These are phyloP conservation scores for Arthrobotrys entomopaga DNA, from an alignment of 2,329 filamentous ascomycete species.

Conservation along the genomic window DNA sequence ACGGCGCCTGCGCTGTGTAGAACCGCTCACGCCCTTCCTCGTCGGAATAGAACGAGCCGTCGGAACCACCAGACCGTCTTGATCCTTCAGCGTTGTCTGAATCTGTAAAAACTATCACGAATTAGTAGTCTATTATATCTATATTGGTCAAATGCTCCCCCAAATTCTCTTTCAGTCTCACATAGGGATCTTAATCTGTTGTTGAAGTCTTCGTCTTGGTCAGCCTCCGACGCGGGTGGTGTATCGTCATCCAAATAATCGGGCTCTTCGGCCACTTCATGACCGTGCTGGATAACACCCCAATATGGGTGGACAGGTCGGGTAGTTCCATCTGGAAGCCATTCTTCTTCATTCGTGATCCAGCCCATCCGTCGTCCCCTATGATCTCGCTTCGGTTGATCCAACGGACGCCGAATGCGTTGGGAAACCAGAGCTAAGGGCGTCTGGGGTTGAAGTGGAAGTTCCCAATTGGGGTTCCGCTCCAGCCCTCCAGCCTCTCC, in stretches of 20 bases:
- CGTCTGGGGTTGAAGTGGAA: neutral
- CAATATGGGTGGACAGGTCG: constrained; percentile 18
- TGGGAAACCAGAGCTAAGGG: neutral
- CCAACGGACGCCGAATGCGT: constrained; percentile 13
- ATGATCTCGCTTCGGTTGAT: constrained; percentile 17
- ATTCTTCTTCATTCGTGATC: constrained; percentile 11
- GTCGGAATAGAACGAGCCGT: constrained; percentile 8
- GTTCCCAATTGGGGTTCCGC: neutral
- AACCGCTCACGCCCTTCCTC: constrained; percentile 17
- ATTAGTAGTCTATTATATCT: constrained; percentile 11
- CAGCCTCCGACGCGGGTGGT: constrained; percentile 9
- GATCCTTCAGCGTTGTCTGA: neutral
- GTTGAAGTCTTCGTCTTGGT: neutral
- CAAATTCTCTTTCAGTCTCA: constrained; percentile 1
- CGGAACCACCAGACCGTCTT: constrained; percentile 6
- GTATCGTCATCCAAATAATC: constrained; percentile 18
- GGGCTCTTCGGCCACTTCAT: constrained; percentile 32
- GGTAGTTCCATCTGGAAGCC: neutral
- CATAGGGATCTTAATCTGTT: constrained; percentile 4
- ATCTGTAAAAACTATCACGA: constrained; percentile 2
- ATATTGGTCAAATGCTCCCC: neutral
- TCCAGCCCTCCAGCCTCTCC: neutral
- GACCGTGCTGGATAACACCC: constrained; percentile 31
- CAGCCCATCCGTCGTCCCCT: constrained; percentile 21
- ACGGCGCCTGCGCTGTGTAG: neutral